Base-by-base conservation (phyloP, 1,139 yeast genomes). In the Diutina catenulata region DNA sequence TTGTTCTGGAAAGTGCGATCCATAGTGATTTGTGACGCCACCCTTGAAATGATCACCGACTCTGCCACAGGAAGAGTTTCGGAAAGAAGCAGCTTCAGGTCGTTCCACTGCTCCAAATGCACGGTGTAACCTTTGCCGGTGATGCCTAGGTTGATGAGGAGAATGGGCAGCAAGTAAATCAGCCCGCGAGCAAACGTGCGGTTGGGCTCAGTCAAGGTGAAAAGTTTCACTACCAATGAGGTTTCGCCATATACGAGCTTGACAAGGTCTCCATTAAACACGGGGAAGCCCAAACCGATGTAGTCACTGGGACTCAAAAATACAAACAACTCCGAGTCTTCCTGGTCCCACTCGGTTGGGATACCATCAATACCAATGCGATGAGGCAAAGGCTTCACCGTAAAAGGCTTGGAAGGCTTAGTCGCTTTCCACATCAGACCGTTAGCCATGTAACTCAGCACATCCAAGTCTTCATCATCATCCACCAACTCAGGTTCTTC, bases 201-300 rank as follows among this genome's bases (percentile, higher is more conserved):
- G 45, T 70, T 76, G 13, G 91, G 88, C 47, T 80, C 91, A 1
- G 74, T 67, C 42, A 77, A 71, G 0, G 87, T 68, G 46, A 72
- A 71, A 0, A 80, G 44, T 43, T 73, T 64, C 5, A 79, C 65
- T 20, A 63, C 46, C n/a, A 70, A 39, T 13, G 42, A 43, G 5
- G 43, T 41, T n/a, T 50, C 41, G 16, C 49, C 49, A n/a, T 55
- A 45, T n/a, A 49, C 46, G 31, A 74, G 39, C 27, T 60, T 53
- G 4, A 76, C 77, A 36, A 72, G 55, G 51, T 82, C 94, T 3
- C 94, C 94, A 43, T 80, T 75, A 45, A 80, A 75, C 18, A 75
- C 55, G 0, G 70, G 66, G 38, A 65, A 70, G 3, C 82, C 80
- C 19, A 81, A 49, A 37, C 59, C 64, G 14, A 74, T 65, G 36